Evolutionary conservation across 495 filamentous ascomycete genomes (phyloP), one percentile per base, ranked within the genome.

Genomic region (Barbatosphaeria neglecta): DNA sequence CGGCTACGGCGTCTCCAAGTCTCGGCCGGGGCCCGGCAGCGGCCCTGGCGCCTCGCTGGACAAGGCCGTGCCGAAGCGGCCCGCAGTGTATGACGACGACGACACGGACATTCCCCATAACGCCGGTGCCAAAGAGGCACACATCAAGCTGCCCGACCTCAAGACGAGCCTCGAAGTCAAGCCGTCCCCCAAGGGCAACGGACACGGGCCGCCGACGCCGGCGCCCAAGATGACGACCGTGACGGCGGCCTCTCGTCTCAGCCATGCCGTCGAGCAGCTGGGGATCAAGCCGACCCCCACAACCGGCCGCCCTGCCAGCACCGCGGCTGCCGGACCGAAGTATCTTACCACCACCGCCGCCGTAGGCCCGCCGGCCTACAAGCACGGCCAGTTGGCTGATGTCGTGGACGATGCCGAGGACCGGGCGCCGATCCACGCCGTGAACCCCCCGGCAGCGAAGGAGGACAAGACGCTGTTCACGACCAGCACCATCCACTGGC

Each of bases 401-500:
- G n/a, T 41, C 6, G 10, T 22, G 18, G 44, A 39, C 13, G 31
- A 40, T 50, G 43, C n/a, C 15, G 17, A 17, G 22, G 45, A 48
- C 15, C 45, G 55, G 23, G 50, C 48, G 16, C 48, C 61, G 15
- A 22, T 31, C 15, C 49, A 62, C 15, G 17, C 24, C 18, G 23
- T 24, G 20, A 23, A 41, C 11, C 20, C 38, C 23, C 42, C 47
- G 49, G 37, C 39, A 16, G 42, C 17, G 48, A 17, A 49, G 43
- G 13, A 48, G 49, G 23, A 43, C 27, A 31, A 48, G 43, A 7
- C 53, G 45, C 22, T 44, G 38, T 31, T 41, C 39, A 33, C 50
- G 11, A 28, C 58, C 17, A 50, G 59, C 19, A 61, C 57, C n/a
- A 63, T 76, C 20, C 82, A 86, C 55, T 95, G 88, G 88, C 58